Conservation (phyloP, 176 grass and related monocot genomes). For the Canna indica region DNA sequence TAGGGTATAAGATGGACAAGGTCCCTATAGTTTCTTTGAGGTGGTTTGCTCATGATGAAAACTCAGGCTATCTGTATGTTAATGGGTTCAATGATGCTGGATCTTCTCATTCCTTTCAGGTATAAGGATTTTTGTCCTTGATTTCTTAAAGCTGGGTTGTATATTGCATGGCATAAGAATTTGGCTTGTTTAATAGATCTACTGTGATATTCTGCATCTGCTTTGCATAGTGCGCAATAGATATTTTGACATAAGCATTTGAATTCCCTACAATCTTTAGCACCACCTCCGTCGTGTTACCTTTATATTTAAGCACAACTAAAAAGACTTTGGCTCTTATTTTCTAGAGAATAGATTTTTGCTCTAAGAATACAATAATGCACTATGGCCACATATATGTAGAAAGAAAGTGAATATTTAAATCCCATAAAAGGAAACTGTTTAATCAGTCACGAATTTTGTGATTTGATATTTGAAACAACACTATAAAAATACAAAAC, state of each 20-base stretch:
- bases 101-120: conserved; percentile 50
- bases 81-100: conserved; percentile 60
- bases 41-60: conserved; percentile 52
- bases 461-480: no score
- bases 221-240: background rate
- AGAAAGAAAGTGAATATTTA: background rate
- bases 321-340: no score
- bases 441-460: background rate
- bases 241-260: no score
- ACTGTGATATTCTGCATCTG: background rate
- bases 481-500: background rate
- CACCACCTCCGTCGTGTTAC: background rate
- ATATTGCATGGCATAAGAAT: background rate
- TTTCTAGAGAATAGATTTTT: no score
- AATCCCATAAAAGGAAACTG: background rate
- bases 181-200: background rate
- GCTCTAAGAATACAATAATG: no score
- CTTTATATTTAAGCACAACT: background rate
- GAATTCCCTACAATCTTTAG: no score
- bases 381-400: no score
- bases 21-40: conserved; percentile 60
- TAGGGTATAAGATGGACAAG: conserved; percentile 86
- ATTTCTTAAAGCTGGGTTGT: background rate
- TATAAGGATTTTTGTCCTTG: conserved; percentile 6
- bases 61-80: conserved; percentile 58